Evolutionary conservation across 2,329 filamentous ascomycete species (phyloP).

Genomic region (Fusarium scirpi): DNA sequence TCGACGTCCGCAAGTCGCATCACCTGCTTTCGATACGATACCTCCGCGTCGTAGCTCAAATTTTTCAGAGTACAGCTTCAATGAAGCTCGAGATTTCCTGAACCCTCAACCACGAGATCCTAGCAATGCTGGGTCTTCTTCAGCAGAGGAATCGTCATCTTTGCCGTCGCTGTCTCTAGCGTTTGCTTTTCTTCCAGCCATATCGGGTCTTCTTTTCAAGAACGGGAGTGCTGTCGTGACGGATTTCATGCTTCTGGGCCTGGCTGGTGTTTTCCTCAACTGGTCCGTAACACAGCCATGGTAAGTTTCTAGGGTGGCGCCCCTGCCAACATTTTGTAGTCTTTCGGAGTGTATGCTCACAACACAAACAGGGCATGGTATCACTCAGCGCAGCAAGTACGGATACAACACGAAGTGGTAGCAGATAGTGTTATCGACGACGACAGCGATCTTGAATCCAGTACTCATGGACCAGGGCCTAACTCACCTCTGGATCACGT

Average conservation of each 20-base stretch:
- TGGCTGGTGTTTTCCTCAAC: conserved; percentile 89
- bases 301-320: conserved; percentile 62
- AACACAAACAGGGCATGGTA: conserved; percentile 67
- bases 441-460: conserved; percentile 58
- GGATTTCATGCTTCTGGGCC: conserved; percentile 81
- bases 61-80: conserved; percentile 80
- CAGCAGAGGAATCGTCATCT: conserved; percentile 67
- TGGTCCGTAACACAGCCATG: conserved; percentile 93
- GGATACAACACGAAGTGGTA: conserved; percentile 62
- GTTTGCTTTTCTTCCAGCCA: conserved; percentile 84
- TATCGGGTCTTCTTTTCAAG: conserved; percentile 86
- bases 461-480: conserved; percentile 30
- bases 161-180: conserved; percentile 86
- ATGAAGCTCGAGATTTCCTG: conserved; percentile 77
- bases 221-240: conserved; percentile 87
- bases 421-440: conserved; percentile 58
- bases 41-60: conserved; percentile 77
- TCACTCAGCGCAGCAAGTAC: conserved; percentile 73
- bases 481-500: conserved; percentile 56
- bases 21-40: conserved; percentile 45
- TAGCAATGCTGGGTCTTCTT: conserved; percentile 48
- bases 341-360: conserved; percentile 13
- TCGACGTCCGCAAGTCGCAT: conserved; percentile 27
- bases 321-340: background rate
- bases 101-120: conserved; percentile 58